A percentile compares a stretch with the other conserved stretches of the same genome.
These are phyloP conservation scores for Trifolium dubium DNA, from an alignment of 306 rosid species.

Conservation along the genomic window DNA sequence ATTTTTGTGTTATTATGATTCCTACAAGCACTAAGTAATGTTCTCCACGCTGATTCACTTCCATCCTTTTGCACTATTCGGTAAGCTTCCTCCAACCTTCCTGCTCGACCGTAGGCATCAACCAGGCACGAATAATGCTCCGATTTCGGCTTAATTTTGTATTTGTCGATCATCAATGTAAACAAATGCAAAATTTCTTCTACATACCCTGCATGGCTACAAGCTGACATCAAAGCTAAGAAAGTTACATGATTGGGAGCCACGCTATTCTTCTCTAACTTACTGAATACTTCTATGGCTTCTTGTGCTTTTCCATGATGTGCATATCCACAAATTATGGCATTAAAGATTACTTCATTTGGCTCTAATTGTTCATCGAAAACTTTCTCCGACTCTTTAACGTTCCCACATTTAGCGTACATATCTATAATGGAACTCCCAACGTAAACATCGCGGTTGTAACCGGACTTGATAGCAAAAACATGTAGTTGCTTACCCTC, in stretches of 20 bases:
- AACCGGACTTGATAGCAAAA: conserved; percentile 50
- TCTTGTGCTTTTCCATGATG: conserved; percentile 56
- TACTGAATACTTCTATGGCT: conserved; percentile 48
- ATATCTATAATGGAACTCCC: conserved; percentile 58
- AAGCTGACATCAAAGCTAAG: conserved; percentile 53
- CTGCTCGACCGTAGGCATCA: conserved; percentile 59
- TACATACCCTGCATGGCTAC: conserved; percentile 51
- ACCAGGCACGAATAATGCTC: conserved; percentile 60
- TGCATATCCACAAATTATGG: conserved; percentile 58
- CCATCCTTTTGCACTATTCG: conserved; percentile 53
- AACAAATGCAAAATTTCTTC: conserved; percentile 44
- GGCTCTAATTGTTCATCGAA: conserved; percentile 46
- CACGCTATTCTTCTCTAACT: conserved; percentile 48
- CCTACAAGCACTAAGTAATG: conserved; percentile 59
- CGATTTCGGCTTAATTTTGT: conserved; percentile 53
- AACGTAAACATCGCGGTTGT: conserved; percentile 51
- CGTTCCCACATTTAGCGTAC: conserved; percentile 61
- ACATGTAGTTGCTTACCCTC: conserved; percentile 52
- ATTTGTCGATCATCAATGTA: conserved; percentile 47
- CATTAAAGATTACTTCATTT: conserved; percentile 56
- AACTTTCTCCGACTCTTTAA: conserved; percentile 50
- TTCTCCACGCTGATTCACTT: conserved; percentile 62
- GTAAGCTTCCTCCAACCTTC: conserved; percentile 63
- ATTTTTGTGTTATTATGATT: conserved; percentile 50
- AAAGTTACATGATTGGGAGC: conserved; percentile 52